phyloP scores from a whole-genome alignment of 129 eudicot genomes.

The Lactuca saligna region DNA sequence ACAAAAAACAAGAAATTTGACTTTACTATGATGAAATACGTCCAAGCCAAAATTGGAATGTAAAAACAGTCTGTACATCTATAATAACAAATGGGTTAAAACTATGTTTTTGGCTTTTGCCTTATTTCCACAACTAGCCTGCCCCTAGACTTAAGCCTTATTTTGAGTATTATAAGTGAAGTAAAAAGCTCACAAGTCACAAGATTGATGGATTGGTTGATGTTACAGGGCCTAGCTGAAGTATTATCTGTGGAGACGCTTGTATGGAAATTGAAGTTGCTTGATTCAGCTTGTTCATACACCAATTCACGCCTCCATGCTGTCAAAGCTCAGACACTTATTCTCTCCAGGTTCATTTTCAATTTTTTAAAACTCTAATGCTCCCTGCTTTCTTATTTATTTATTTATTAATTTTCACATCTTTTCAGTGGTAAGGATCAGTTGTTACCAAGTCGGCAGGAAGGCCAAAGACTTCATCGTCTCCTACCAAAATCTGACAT shows the following conservation, averaged over 20 bases:
- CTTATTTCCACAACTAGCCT: too few species aligned
- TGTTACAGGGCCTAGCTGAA: constrained; percentile 54
- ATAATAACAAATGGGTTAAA: too few species aligned
- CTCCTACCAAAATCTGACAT: constrained; percentile 37
- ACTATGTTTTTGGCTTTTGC: too few species aligned
- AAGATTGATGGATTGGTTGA: constrained; percentile 32
- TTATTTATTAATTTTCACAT: neutral
- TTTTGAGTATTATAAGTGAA: too few species aligned
- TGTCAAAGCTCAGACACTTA: constrained; percentile 69
- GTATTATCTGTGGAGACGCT: constrained; percentile 50
- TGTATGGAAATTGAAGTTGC: constrained; percentile 71
- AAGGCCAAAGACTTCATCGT: constrained; percentile 36
- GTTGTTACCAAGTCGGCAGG: constrained; percentile 66
- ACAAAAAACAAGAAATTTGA: too few species aligned
- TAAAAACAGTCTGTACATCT: too few species aligned
- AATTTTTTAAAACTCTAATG: too few species aligned
- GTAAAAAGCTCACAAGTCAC: too few species aligned
- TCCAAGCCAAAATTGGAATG: too few species aligned
- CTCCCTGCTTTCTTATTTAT: too few species aligned
- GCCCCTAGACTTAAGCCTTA: too few species aligned
- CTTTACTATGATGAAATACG: too few species aligned
- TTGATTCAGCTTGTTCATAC: constrained; percentile 59
- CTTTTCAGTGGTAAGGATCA: constrained; percentile 63
- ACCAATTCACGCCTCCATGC: constrained; percentile 84
- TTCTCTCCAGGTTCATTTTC: constrained; percentile 71